These are phyloP conservation scores for Penicillium sp. DNA, from an alignment of 2,329 filamentous ascomycete genomes.

Conservation along the genomic window DNA sequence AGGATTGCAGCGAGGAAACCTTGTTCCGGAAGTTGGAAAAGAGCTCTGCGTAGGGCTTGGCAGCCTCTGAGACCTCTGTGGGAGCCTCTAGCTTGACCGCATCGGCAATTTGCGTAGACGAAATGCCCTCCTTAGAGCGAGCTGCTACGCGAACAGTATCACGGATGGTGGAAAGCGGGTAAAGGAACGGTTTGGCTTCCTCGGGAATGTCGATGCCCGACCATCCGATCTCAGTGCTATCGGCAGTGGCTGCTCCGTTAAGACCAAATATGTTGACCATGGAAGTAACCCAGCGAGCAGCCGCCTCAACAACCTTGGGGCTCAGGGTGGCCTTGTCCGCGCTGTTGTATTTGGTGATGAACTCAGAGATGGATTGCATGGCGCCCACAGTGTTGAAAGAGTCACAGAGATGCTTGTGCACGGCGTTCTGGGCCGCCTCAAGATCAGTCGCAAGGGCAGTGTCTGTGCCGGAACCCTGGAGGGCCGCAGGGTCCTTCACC, in stretches of 20 bases:
- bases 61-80: constrained; percentile 30
- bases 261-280: constrained; percentile 86
- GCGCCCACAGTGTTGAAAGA: constrained; percentile 85
- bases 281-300: constrained; percentile 79
- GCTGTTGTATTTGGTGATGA: constrained; percentile 78
- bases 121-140: constrained; percentile 52
- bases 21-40: constrained; percentile 48
- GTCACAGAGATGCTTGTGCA: constrained; percentile 72
- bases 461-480: constrained; percentile 31
- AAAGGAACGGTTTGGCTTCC: constrained; percentile 63
- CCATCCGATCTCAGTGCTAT: constrained; percentile 61
- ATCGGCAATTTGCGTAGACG: constrained; percentile 41
- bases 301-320: constrained; percentile 52
- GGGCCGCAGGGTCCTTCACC: constrained; percentile 51
- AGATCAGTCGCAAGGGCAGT: constrained; percentile 54
- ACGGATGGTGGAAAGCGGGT: constrained; percentile 60
- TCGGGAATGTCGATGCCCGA: constrained; percentile 66
- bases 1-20: constrained; percentile 41
- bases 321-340: constrained; percentile 52
- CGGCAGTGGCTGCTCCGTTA: constrained; percentile 44
- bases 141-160: constrained; percentile 63
- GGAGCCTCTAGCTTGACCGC: constrained; percentile 39
- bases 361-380: constrained; percentile 75
- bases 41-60: constrained; percentile 54
- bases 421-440: constrained; percentile 58